These are phyloP conservation scores for Trypanosoma caninum DNA, from an alignment of 208 protist species.

Conservation along the genomic window DNA sequence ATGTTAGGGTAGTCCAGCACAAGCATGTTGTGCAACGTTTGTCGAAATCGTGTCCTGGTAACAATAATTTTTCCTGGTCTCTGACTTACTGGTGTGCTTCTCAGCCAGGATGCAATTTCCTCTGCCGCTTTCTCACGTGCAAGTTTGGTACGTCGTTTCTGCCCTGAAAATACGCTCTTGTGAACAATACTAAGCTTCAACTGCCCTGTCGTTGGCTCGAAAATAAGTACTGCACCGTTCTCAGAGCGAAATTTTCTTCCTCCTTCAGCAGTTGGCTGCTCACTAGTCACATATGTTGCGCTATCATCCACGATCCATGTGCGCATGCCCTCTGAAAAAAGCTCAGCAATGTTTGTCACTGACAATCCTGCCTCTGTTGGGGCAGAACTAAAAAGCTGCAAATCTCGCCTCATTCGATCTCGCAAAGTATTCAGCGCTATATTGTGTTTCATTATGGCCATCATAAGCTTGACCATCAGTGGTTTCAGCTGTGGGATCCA, in stretches of 20 bases:
- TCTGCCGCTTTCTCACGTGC: constrained; percentile 99
- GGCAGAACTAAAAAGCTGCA: constrained; percentile 99
- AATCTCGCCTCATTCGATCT: constrained; percentile 98
- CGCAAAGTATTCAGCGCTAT: constrained; percentile 99
- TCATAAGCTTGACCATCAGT: constrained; percentile 97
- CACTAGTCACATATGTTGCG: constrained; percentile 99
- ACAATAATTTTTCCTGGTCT: constrained; percentile 99
- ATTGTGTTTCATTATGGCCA: constrained; percentile 99
- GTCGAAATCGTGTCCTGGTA: constrained; percentile 97
- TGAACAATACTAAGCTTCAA: constrained; percentile 99
- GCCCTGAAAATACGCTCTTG: constrained; percentile 99
- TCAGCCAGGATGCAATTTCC: constrained; percentile 99
- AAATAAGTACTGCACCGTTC: constrained; percentile 99
- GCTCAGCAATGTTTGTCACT: constrained; percentile 98
- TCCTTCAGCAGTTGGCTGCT: constrained; percentile 99
- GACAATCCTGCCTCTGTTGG: constrained; percentile 99
- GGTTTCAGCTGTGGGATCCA: constrained; percentile 98
- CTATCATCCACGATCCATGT: constrained; percentile 99
- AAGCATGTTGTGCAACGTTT: constrained; percentile 93
- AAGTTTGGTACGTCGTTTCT: constrained; percentile 99
- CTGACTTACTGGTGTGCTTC: constrained; percentile 98
- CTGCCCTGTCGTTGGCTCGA: constrained; percentile 99
- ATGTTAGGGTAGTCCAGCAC: constrained; percentile 99
- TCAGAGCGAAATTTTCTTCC: constrained; percentile 97
- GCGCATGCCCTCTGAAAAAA: constrained; percentile 99